Base-by-base conservation (phyloP, 1,139 yeast species). In the Taphrina pruni region DNA sequence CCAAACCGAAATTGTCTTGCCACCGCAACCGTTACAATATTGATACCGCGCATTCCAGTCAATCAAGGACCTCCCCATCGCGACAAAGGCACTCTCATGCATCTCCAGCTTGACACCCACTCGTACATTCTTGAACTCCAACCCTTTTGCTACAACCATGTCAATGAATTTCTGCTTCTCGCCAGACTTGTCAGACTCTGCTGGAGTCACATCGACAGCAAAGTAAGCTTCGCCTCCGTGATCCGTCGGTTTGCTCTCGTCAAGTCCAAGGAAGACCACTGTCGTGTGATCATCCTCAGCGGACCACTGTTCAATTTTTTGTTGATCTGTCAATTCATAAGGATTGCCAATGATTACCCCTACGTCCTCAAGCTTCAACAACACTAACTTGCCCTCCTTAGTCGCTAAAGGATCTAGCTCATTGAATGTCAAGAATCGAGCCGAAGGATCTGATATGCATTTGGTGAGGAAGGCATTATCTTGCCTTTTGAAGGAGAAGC, bases 1-100 rank as follows among this genome's bases (percentile, higher is more conserved):
- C 75, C 90, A 87, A 38, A 88, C 84, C 5, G 91, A 87, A 72
- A 88, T 83, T 41, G 87, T 87, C 71, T 81, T 83, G 1, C 84
- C 76, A 0, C 97, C 97, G 80, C 99, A 94, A 0, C 96, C 96
- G 0, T 96, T 94, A 77, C 99, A 93, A 78, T 84, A 90, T n/a
- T 83, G 81, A 77, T 88, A 89, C 70, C 94, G 85, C 67, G 80
- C 78, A 68, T 90, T 81, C 97, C 98, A 93, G 78, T 92, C 97
- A 69, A 91, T 76, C 75, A 88, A 89, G 88, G 89, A 90, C 71
- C 88, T 86, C 0, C 91, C 94, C 76, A 92, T 96, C 2, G 96
- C 88, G 73, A 85, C 88, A 26, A 90, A 77, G 1, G 92, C 85
- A 70, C 88, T 89, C 55, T 81, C 82, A 66, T 72, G 72, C 74